Conservation (phyloP, 148 eudicot species). For the Arctostaphylos glauca region DNA sequence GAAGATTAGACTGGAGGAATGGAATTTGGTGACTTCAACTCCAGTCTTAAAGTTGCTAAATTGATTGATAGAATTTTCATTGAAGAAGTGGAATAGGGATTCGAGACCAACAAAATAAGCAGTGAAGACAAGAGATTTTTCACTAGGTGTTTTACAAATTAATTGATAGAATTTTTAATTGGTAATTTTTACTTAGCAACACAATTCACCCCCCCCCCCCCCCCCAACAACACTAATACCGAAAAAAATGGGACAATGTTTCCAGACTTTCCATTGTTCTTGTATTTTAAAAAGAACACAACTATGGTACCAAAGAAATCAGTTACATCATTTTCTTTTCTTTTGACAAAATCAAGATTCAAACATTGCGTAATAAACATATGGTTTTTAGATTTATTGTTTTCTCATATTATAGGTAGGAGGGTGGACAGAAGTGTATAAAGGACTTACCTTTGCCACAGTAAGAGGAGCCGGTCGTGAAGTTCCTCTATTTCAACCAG, state of each 20-base stretch:
- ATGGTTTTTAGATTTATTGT: neutral
- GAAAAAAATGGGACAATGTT: neutral
- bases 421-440: conserved; percentile 48
- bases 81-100: too few species aligned
- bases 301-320: too few species aligned
- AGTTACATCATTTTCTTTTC: neutral
- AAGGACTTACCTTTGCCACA: conserved; percentile 48
- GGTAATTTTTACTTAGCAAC: too few species aligned
- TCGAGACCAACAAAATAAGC: too few species aligned
- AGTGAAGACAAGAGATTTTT: too few species aligned
- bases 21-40: too few species aligned
- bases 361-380: neutral
- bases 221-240: neutral
- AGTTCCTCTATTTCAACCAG: conserved; percentile 48
- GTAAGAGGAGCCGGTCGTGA: conserved; percentile 61
- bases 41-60: too few species aligned
- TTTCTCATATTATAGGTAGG: conserved; percentile 33
- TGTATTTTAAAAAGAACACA: neutral
- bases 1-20: too few species aligned
- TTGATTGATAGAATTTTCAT: too few species aligned
- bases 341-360: neutral
- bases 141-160: too few species aligned
- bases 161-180: too few species aligned
- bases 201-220: too few species aligned
- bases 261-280: neutral